These are phyloP conservation scores for Lathyrus oleraceus DNA, from an alignment of 306 rosid species.

Conservation along the genomic window DNA sequence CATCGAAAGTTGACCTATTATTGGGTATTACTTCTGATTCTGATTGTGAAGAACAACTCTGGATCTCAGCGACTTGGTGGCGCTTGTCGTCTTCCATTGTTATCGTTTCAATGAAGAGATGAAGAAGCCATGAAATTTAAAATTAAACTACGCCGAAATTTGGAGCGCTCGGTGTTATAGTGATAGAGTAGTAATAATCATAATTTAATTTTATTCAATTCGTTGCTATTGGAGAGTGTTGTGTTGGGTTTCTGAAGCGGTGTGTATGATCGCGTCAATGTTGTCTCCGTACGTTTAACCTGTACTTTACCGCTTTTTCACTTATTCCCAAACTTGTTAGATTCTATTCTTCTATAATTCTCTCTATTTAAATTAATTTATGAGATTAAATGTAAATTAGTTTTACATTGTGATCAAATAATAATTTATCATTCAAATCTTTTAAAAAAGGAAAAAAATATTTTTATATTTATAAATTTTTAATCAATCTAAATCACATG, in stretches of 20 bases:
- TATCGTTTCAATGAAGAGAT: not conserved
- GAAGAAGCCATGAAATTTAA: slow-evolving; percentile 6
- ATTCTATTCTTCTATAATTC: no score
- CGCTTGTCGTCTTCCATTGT: no score
- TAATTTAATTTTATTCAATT: not conserved
- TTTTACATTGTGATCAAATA: no score
- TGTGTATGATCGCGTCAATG: not conserved
- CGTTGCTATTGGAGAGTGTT: not conserved
- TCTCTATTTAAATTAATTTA: no score
- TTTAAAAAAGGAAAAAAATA: no score
- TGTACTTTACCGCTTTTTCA: not conserved
- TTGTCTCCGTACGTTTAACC: not conserved
- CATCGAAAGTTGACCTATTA: slow-evolving; percentile 33
- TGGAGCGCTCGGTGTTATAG: not conserved
- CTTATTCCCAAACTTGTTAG: not conserved
- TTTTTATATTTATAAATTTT: no score
- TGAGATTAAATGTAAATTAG: no score
- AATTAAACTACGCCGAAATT: not conserved
- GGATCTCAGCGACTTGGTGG: slow-evolving; percentile 33
- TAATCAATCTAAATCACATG: no score
- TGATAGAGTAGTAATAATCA: not conserved
- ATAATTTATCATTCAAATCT: no score
- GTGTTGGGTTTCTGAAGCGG: not conserved
- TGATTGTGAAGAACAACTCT: slow-evolving; percentile 5
- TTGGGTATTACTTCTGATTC: not conserved